These are phyloP conservation scores for Diphasiastrum complanatum DNA, from an alignment of 83 land plant genomes.

Conservation along the genomic window DNA sequence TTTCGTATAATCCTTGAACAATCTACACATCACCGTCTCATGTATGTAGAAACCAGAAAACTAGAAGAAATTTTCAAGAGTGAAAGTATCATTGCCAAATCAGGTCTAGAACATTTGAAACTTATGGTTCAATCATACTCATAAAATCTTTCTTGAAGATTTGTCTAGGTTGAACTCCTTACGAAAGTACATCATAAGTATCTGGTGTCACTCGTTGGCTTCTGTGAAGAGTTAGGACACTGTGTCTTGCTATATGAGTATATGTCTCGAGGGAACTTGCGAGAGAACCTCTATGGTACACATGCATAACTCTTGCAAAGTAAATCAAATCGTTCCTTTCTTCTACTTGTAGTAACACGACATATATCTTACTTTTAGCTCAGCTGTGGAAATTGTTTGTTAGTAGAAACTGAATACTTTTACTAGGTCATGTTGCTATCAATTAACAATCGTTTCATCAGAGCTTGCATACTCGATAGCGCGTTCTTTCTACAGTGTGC, in stretches of 20 bases:
- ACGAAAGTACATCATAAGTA: constrained; percentile 30
- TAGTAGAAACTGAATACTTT: too few relatives aligned
- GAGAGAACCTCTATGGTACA: constrained; percentile 19
- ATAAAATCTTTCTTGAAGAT: neutral
- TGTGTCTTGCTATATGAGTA: constrained; percentile 28
- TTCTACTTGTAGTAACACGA: neutral
- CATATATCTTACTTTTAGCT: too few relatives aligned
- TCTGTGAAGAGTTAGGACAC: constrained; percentile 19
- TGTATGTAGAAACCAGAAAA: constrained; percentile 55
- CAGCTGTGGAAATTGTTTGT: too few relatives aligned
- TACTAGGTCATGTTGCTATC: too few relatives aligned
- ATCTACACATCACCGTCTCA: constrained; percentile 8
- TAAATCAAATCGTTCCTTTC: too few relatives aligned
- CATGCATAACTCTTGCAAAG: too few relatives aligned
- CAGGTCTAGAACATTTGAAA: constrained; percentile 55
- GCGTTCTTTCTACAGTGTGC: too few relatives aligned
- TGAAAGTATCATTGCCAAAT: constrained; percentile 60
- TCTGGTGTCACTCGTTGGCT: constrained; percentile 30
- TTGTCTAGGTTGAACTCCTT: constrained; percentile 29
- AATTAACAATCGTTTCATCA: too few relatives aligned
- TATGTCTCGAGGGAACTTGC: constrained; percentile 26
- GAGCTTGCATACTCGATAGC: too few relatives aligned
- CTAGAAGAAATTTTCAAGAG: constrained; percentile 51
- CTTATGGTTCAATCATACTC: constrained; percentile 21
- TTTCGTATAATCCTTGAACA: neutral